phyloP scores from a whole-genome alignment of 106 monocot genomes.

The Phalaenopsis equestris region DNA sequence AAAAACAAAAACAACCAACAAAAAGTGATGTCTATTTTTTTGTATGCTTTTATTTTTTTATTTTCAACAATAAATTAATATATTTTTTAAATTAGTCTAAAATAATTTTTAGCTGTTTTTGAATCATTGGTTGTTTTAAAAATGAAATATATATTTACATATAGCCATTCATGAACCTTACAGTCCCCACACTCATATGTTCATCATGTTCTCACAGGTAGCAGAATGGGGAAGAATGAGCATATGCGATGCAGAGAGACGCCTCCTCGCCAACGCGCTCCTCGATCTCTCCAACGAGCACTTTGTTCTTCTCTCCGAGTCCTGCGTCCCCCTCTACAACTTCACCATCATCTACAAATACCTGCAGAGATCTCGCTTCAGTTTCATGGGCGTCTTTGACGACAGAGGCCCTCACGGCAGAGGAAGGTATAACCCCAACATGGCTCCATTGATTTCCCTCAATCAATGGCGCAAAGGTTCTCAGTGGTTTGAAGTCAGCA shows the following conservation, averaged over 20 bases:
- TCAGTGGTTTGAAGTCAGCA: conserved; percentile 59
- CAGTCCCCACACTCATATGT: neutral
- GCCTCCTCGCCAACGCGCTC: conserved; percentile 71
- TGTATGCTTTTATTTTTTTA: too few relatives aligned
- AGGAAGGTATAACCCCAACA: conserved; percentile 36
- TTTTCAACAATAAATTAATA: too few relatives aligned
- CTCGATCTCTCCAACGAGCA: conserved; percentile 57
- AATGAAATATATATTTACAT: too few relatives aligned
- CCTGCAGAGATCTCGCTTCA: conserved; percentile 32
- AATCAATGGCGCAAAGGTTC: conserved; percentile 63
- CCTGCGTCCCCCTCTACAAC: conserved; percentile 62
- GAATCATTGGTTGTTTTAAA: too few relatives aligned
- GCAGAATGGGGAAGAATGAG: conserved; percentile 59
- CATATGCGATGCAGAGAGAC: conserved; percentile 61
- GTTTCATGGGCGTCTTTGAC: conserved; percentile 39
- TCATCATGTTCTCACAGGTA: conserved; percentile 16
- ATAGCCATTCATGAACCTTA: neutral
- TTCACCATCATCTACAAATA: conserved; percentile 47
- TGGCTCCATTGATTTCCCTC: conserved; percentile 43
- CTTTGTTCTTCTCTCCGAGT: conserved; percentile 63
- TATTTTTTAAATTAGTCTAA: too few relatives aligned
- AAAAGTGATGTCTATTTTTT: too few relatives aligned
- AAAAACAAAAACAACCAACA: too few relatives aligned
- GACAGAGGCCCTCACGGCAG: conserved; percentile 39
- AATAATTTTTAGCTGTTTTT: too few relatives aligned